Conservation (phyloP, 192 early-diverging fungal species). For the Rhizophagus prolifer region DNA sequence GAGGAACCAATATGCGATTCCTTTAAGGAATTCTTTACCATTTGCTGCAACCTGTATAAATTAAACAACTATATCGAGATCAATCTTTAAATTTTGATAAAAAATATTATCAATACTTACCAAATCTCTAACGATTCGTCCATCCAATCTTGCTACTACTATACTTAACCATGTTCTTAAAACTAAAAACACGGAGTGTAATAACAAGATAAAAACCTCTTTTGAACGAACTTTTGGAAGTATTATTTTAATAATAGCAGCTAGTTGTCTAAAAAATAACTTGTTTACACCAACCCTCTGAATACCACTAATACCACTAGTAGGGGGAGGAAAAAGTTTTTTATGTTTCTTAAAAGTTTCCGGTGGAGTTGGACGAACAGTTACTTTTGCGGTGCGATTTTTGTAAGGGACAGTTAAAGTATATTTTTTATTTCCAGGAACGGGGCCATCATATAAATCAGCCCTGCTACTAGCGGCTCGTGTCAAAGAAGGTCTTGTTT, state of each 20-base stretch:
- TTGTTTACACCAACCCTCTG: conserved; percentile 62
- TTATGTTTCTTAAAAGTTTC: conserved; percentile 46
- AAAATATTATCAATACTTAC: conserved; percentile 46
- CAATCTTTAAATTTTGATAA: background rate
- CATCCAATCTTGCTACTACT: conserved; percentile 89
- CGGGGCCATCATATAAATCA: conserved; percentile 12
- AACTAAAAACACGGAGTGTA: conserved; percentile 86
- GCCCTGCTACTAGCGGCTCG: background rate
- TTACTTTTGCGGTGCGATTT: conserved; percentile 22
- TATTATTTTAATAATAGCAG: conserved; percentile 76
- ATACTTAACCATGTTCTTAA: conserved; percentile 90
- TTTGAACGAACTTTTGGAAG: conserved; percentile 78
- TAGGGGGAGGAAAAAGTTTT: conserved; percentile 40
- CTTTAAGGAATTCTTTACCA: conserved; percentile 71
- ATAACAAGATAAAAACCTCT: conserved; percentile 73
- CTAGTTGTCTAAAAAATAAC: conserved; percentile 61
- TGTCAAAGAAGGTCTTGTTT: background rate
- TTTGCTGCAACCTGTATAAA: conserved; percentile 68
- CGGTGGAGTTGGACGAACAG: conserved; percentile 29
- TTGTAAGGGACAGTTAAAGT: conserved; percentile 24
- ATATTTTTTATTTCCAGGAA: conserved; percentile 19
- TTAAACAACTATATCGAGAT: background rate
- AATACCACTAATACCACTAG: conserved; percentile 26
- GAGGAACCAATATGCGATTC: conserved; percentile 85
- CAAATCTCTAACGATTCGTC: conserved; percentile 92